These are phyloP conservation scores for Phytophthora palmivora DNA, from an alignment of 352 stramenopile species.

Conservation along the genomic window DNA sequence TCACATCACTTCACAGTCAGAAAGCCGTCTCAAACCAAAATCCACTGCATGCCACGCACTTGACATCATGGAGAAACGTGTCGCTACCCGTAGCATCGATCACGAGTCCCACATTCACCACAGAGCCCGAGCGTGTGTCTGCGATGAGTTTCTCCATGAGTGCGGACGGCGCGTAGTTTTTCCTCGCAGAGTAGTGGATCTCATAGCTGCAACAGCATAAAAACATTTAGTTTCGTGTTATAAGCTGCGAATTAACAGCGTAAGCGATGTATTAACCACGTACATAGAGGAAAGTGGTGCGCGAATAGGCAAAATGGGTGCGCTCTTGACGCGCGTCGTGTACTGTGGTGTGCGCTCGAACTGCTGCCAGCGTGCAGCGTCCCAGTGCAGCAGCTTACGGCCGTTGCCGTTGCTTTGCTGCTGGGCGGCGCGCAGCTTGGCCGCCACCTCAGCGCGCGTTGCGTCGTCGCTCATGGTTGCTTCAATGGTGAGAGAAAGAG, in stretches of 20 bases:
- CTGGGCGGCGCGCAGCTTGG: conserved; percentile 47
- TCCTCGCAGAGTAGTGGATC: conserved; percentile 74
- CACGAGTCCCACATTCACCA: conserved; percentile 78
- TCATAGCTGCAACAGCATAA: conserved; percentile 64
- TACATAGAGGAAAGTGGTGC: conserved; percentile 83
- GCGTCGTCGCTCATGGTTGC: conserved; percentile 39
- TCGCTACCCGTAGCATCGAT: conserved; percentile 81
- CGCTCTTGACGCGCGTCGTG: conserved; percentile 55
- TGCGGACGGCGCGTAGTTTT: conserved; percentile 66
- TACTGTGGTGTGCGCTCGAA: conserved; percentile 69
- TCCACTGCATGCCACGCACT: conserved; percentile 51
- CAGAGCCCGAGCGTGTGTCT: conserved; percentile 57
- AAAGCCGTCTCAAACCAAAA: not conserved
- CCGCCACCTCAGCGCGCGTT: conserved; percentile 42
- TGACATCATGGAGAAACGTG: conserved; percentile 75
- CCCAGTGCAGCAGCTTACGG: conserved; percentile 78
- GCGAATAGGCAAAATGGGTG: conserved; percentile 80
- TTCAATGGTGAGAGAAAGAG: conserved; percentile 16
- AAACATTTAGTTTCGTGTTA: conserved; percentile 1
- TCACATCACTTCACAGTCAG: conserved; percentile 9
- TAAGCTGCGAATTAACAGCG: not conserved
- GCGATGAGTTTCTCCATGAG: conserved; percentile 88
- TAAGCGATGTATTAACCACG: conserved; percentile 6
- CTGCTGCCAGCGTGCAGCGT: conserved; percentile 62
- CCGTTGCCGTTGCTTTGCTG: conserved; percentile 25